Evolutionary conservation across 2,329 filamentous ascomycete genomes (phyloP).

Genomic region (Neurospora sp.): DNA sequence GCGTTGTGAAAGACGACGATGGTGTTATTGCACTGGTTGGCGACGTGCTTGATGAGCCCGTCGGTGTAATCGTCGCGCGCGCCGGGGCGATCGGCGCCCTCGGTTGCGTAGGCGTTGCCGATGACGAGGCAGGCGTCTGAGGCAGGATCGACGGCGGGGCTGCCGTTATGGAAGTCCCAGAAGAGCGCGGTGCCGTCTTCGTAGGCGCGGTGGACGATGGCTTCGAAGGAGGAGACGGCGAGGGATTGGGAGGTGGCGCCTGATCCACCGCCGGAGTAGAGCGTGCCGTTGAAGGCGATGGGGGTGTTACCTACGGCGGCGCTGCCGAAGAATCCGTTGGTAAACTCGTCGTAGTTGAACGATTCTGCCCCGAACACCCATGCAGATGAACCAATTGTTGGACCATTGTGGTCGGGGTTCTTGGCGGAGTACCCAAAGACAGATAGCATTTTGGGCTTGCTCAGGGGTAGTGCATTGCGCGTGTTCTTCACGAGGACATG

Average conservation of each 20-base stretch:
- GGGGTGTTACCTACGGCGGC: slow-evolving; percentile 12
- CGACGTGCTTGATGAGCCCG: slow-evolving; percentile 45
- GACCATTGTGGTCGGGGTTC: slow-evolving; percentile 33
- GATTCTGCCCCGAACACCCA: slow-evolving; percentile 33
- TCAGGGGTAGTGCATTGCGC: slow-evolving; percentile 44
- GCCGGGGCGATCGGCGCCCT: slow-evolving; percentile 55
- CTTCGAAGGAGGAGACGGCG: slow-evolving; percentile 44
- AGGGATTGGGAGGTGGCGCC: slow-evolving; percentile 30
- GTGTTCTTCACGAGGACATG: slow-evolving; percentile 56
- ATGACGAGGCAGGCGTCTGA: slow-evolving; percentile 60
- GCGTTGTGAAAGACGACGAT: slow-evolving; percentile 58
- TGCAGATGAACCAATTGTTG: slow-evolving; percentile 25
- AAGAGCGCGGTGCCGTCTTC: slow-evolving; percentile 47
- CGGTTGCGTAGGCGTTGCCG: slow-evolving; percentile 60
- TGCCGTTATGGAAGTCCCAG: slow-evolving; percentile 44
- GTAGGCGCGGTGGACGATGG: slow-evolving; percentile 39
- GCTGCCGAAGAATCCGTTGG: slow-evolving; percentile 21
- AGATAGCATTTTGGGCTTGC: slow-evolving; percentile 39
- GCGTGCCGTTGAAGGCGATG: slow-evolving; percentile 33
- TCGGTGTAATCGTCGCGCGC: slow-evolving; percentile 60
- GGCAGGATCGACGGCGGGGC: slow-evolving; percentile 37
- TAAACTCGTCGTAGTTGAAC: slow-evolving; percentile 23
- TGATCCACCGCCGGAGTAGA: slow-evolving; percentile 35
- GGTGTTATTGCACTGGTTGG: slow-evolving; percentile 49
- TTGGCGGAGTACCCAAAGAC: slow-evolving; percentile 53